Evolutionary conservation across 805 yeast genomes (phyloP), one percentile per base, ranked within the genome.

Genomic region (Sugiyamaella americana): DNA sequence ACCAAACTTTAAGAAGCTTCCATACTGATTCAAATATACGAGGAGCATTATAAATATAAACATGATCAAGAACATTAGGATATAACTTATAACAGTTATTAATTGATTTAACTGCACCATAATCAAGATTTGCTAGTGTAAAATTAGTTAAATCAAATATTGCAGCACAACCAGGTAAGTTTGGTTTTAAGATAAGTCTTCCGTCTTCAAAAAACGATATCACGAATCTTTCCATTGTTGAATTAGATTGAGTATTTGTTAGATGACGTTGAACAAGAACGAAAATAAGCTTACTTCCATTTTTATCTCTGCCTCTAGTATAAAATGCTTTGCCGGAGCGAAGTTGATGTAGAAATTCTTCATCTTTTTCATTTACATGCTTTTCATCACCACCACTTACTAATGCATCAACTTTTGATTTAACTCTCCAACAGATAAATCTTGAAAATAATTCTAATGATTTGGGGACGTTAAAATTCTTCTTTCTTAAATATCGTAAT

Each of bases 1-100:
- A 71, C 98, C 97, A 91, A 57, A 82, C 81, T 65, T 87, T 87
- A 57, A 93, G 80, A 54, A 91, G 78, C 56, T 82, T 84, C 98
- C 98, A 93, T 49, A 91, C 86, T 18, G 96, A 89, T 43, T 84
- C 79, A 69, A 93, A 93, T 46, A 93, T 79, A 97, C 97, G 88
- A 20, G 98, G 98, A 0, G 98, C 97, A 57, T 85, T 85, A 68
- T 87, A 95, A 51, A 93, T 84, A 54, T 87, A 75, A 43, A 93
- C 70, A 46, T 76, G 77, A 20, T 95, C 96, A 50, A 93, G 73
- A 35, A 87, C 81, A 67, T 91, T 98, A 0, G 98, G 98, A 63
- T 89, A 93, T 62, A 89, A 95, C 0, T 95, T 95, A 64, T 91
- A 88, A 50, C 89, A 83, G 46, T 80, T 77, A 51, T 89, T 82